Evolutionary conservation across 2,329 filamentous ascomycete genomes (phyloP).

Genomic region (Fusarium camptoceras): DNA sequence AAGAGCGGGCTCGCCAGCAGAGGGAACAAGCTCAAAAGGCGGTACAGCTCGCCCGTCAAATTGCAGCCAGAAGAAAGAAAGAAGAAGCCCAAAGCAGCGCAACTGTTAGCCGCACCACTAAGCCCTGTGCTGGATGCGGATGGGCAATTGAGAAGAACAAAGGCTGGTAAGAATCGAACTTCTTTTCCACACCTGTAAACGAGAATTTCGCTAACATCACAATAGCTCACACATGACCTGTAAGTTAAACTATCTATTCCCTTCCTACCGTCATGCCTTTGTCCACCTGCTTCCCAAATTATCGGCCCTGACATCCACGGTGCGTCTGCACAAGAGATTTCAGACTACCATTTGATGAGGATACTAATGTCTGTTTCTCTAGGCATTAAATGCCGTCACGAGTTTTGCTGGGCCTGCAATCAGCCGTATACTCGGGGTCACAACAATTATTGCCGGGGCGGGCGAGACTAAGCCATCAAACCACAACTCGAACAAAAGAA

Average conservation of each 20-base stretch:
- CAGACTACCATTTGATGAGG: not conserved
- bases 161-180: conserved; percentile 55
- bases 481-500: not conserved
- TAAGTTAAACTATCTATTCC: conserved; percentile 46
- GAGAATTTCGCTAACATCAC: conserved; percentile 38
- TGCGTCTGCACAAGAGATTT: conserved; percentile 25
- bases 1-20: conserved; percentile 41
- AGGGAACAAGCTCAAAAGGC: conserved; percentile 44
- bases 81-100: conserved; percentile 52
- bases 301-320: conserved; percentile 16
- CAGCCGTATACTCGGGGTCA: conserved; percentile 39
- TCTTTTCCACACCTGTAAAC: not conserved
- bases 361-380: conserved; percentile 28
- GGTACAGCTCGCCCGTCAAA: conserved; percentile 44
- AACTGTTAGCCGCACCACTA: conserved; percentile 50
- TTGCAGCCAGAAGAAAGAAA: conserved; percentile 45
- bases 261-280: not conserved
- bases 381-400: conserved; percentile 51
- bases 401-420: conserved; percentile 54
- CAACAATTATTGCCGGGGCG: conserved; percentile 39
- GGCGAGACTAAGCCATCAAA: not conserved
- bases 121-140: conserved; percentile 54
- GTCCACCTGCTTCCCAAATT: not conserved
- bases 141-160: conserved; percentile 55
- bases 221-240: conserved; percentile 57